Evolutionary conservation across 2,329 filamentous ascomycete genomes (phyloP).

Genomic region (Aspergillus vadensis): DNA sequence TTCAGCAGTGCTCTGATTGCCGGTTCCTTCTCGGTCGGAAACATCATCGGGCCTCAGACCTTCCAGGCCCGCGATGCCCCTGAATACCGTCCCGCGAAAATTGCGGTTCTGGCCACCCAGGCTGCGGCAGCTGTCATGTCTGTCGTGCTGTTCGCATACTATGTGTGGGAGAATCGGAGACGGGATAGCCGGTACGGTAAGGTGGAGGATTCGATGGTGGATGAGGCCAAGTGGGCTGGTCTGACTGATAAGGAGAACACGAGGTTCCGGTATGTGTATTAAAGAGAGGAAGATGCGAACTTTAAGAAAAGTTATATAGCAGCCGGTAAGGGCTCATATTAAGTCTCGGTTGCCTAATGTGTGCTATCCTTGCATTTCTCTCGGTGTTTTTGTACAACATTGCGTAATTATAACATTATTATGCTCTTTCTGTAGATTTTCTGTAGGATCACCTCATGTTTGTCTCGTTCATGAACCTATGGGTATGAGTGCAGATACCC

Average conservation of each 20-base stretch:
- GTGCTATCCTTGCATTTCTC: too few relatives aligned
- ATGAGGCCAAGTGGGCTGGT: conserved; percentile 35
- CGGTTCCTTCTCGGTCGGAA: conserved; percentile 48
- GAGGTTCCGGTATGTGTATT: conserved; percentile 40
- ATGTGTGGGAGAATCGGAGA: conserved; percentile 35
- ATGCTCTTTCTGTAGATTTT: too few relatives aligned
- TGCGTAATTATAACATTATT: too few relatives aligned
- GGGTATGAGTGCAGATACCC: background rate
- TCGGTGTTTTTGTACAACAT: too few relatives aligned
- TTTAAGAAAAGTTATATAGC: too few relatives aligned
- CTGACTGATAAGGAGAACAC: conserved; percentile 39
- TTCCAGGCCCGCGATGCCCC: conserved; percentile 49
- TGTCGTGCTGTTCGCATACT: conserved; percentile 31
- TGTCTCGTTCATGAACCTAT: background rate
- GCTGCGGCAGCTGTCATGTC: conserved; percentile 33
- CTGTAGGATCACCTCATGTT: background rate
- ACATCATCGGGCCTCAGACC: conserved; percentile 51
- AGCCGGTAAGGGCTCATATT: too few relatives aligned
- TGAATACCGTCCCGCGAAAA: conserved; percentile 45
- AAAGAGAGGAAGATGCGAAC: conserved; percentile 2
- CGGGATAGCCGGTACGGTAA: conserved; percentile 21
- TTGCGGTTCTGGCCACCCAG: conserved; percentile 44
- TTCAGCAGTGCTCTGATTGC: conserved; percentile 50
- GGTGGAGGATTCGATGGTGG: conserved; percentile 18
- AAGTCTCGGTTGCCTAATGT: too few relatives aligned